phyloP scores from a whole-genome alignment of 2,329 filamentous ascomycete genomes.

The Aureobasidium zeae region DNA sequence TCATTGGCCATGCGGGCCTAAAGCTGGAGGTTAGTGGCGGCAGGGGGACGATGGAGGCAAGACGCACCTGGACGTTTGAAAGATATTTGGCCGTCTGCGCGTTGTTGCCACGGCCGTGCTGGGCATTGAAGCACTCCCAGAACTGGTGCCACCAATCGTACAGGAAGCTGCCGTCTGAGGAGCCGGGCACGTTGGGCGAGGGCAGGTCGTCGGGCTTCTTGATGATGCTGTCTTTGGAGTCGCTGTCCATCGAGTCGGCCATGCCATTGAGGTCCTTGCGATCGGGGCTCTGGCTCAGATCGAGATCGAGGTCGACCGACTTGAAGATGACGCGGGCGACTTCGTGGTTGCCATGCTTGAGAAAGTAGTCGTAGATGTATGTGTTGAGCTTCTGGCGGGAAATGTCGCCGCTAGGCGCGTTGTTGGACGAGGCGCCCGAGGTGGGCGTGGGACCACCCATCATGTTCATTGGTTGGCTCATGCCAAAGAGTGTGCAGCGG shows the following conservation, averaged over 20 bases:
- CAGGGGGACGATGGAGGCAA: not conserved
- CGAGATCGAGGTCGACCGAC: conserved; percentile 31
- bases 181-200: conserved; percentile 57
- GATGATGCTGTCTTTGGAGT: conserved; percentile 70
- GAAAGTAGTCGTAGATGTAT: conserved; percentile 85
- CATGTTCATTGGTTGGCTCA: conserved; percentile 57
- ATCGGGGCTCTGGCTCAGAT: conserved; percentile 51
- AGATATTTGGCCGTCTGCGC: conserved; percentile 10
- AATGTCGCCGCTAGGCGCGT: conserved; percentile 18
- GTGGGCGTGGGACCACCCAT: conserved; percentile 29
- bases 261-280: conserved; percentile 56
- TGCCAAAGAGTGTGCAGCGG: conserved; percentile 22
- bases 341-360: conserved; percentile 75
- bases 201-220: conserved; percentile 77
- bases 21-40: conserved; percentile 32
- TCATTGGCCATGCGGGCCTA: conserved; percentile 49
- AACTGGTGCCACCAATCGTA: conserved; percentile 97
- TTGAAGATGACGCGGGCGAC: conserved; percentile 67
- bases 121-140: conserved; percentile 88
- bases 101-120: conserved; percentile 44
- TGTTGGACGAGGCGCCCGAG: conserved; percentile 18
- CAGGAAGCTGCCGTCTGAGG: conserved; percentile 71
- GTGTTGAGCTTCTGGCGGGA: conserved; percentile 60
- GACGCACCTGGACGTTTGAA: conserved; percentile 13
- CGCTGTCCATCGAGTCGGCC: conserved; percentile 63